Evolutionary conservation across 192 early-diverging fungal genomes (phyloP).

Genomic region (Obelidium mucronatum): DNA sequence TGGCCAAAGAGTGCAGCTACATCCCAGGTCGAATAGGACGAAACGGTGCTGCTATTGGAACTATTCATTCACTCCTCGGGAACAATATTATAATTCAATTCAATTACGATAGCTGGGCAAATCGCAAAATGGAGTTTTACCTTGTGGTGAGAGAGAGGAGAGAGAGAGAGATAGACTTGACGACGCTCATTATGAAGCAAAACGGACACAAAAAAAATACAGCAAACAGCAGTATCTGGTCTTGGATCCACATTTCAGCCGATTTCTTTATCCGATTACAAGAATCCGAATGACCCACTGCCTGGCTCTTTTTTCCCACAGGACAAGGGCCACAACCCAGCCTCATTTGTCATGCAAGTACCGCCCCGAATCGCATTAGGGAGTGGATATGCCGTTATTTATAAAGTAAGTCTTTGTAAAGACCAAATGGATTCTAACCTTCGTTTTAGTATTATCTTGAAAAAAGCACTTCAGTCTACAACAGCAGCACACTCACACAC

Average conservation of each 20-base stretch:
- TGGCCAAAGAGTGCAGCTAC: conserved; percentile 7
- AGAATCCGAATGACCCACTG: background rate
- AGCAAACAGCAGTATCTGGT: background rate
- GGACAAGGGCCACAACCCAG: conserved; percentile 19
- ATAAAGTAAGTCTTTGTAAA: background rate
- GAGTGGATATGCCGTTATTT: conserved; percentile 5
- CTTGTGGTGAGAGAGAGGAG: conserved; percentile 8
- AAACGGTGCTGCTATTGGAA: background rate
- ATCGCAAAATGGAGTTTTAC: conserved; percentile 20
- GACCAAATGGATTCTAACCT: background rate
- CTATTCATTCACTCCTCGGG: conserved; percentile 15
- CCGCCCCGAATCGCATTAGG: conserved; percentile 1
- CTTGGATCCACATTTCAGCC: background rate
- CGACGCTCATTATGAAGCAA: background rate
- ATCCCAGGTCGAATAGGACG: background rate
- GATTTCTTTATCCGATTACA: background rate
- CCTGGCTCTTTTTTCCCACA: conserved; percentile 23
- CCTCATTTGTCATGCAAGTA: background rate
- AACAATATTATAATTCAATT: conserved; percentile 9
- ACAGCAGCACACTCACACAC: conserved; percentile 8
- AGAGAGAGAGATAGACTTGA: background rate
- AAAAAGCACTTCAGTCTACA: background rate
- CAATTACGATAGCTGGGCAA: background rate
- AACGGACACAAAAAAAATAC: no score
- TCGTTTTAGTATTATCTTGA: conserved; percentile 1